Base-by-base conservation (phyloP, 352 stramenopile genomes). In the Pythium phragmitis region DNA sequence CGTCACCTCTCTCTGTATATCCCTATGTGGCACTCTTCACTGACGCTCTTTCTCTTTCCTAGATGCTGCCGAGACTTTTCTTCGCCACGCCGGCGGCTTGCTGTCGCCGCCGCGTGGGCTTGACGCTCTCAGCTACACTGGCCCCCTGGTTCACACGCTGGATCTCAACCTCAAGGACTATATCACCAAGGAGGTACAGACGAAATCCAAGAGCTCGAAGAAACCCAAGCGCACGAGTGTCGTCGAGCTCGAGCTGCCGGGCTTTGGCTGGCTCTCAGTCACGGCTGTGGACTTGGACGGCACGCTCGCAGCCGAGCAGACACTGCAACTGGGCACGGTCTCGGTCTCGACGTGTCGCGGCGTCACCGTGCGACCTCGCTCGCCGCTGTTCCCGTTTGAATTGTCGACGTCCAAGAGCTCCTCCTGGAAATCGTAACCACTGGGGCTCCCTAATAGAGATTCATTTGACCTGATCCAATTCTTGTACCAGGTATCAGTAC, bases 271-370 rank as follows among this genome's bases (percentile, higher is more conserved):
- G 86, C 71, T 93, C 16, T 80, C 76, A 3, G 74, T 93, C 57
- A 92, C 86, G 0, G 80, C 83, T 17, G 80, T 95, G 9, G 84
- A 93, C 61, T 67, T 95, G n/a, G 84, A 95, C 49, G 84, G 86
- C 48, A 91, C 86, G 6, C 48, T 66, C 11, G 70, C 81, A n/a
- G 76, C 82, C 17, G 72, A 83, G 59, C 76, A 79, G 50, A 95
- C 86, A 33, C 74, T 95, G 26, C 60, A 67, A 9, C 68, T 87
- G 19, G 82, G 62, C 12, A 87, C 82, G 46, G 81, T 95, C 60
- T 70, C 76, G 11, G 64, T 95, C 7, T 77, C 75, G 54, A 88
- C 82, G 11, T 91, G 80, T 43, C 74, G 79, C 21, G 84, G 86
- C 1, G 62, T 95, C 23, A 69, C 73, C 0, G 81, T 91, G 41